These are phyloP conservation scores for Orobanche coerulescens DNA, from an alignment of 257 asterid species.

Conservation along the genomic window DNA sequence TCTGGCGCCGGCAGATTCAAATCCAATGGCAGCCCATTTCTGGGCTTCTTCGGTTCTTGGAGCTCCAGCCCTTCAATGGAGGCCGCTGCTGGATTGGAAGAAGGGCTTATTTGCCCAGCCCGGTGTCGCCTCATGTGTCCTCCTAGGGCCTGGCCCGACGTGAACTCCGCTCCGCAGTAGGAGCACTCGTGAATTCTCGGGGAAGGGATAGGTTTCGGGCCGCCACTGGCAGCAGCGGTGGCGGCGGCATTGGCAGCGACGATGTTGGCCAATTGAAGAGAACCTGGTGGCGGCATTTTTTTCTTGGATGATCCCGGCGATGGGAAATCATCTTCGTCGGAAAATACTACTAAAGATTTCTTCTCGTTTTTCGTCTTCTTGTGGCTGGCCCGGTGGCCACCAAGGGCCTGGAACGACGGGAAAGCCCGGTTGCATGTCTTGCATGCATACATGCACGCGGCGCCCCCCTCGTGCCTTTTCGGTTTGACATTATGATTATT, in stretches of 20 bases:
- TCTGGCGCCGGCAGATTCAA: conserved; percentile 71
- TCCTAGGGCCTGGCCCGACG: conserved; percentile 43
- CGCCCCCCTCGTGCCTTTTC: neutral
- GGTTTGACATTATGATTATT: too few species aligned
- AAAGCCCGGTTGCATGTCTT: conserved; percentile 51
- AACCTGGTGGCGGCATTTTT: conserved; percentile 17
- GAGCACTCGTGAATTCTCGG: conserved; percentile 35
- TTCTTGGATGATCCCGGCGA: conserved; percentile 22
- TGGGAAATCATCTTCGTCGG: conserved; percentile 32
- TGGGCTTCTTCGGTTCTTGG: conserved; percentile 17
- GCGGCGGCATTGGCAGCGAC: conserved; percentile 19
- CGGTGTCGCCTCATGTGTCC: conserved; percentile 48
- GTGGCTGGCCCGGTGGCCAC: conserved; percentile 66
- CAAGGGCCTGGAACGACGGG: conserved; percentile 52
- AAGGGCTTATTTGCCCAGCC: conserved; percentile 15
- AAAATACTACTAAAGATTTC: neutral
- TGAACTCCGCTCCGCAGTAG: conserved; percentile 35
- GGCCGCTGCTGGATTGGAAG: neutral
- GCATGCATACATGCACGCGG: conserved; percentile 34
- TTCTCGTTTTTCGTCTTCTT: conserved; percentile 38
- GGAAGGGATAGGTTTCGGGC: conserved; percentile 17
- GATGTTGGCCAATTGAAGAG: conserved; percentile 30
- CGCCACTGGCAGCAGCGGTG: conserved; percentile 16
- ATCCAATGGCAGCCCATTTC: conserved; percentile 47
- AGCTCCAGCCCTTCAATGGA: conserved; percentile 22